Conservation (phyloP, 306 rosid genomes). For the Leucaena leucocephala region DNA sequence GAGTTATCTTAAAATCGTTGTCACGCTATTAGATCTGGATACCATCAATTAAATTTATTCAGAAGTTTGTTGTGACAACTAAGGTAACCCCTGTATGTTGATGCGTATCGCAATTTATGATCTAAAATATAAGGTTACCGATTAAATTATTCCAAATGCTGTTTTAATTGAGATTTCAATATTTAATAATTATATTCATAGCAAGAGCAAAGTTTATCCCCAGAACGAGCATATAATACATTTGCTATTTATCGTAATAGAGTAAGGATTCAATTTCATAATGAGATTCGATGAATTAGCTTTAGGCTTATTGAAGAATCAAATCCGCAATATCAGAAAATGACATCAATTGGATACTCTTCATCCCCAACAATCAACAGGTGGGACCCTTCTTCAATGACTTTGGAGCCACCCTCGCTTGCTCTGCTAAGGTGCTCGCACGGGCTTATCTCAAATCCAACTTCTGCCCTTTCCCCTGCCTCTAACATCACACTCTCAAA, state of each 20-base stretch:
- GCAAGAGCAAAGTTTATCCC: background rate
- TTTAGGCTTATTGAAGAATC: constrained; percentile 30
- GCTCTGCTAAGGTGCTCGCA: constrained; percentile 82
- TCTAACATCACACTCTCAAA: constrained; percentile 63
- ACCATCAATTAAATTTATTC: background rate
- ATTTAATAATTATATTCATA: background rate
- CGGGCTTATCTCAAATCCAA: constrained; percentile 68
- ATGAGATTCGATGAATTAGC: background rate
- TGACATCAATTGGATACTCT: constrained; percentile 62
- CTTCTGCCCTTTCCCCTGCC: constrained; percentile 57
- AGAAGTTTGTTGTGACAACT: background rate
- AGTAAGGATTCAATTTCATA: constrained; percentile 23
- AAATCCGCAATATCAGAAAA: constrained; percentile 46
- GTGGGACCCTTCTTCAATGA: constrained; percentile 77
- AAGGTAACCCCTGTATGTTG: background rate
- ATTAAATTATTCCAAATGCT: background rate
- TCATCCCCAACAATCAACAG: constrained; percentile 70
- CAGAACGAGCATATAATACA: constrained; percentile 21
- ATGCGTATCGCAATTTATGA: background rate
- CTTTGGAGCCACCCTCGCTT: constrained; percentile 70
- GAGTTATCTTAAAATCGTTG: background rate
- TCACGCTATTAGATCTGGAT: background rate
- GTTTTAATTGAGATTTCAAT: background rate
- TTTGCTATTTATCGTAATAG: background rate
- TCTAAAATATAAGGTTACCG: background rate